Evolutionary conservation across 768 basidiomycete genomes (phyloP).

Genomic region (Tubosaeta sp.): DNA sequence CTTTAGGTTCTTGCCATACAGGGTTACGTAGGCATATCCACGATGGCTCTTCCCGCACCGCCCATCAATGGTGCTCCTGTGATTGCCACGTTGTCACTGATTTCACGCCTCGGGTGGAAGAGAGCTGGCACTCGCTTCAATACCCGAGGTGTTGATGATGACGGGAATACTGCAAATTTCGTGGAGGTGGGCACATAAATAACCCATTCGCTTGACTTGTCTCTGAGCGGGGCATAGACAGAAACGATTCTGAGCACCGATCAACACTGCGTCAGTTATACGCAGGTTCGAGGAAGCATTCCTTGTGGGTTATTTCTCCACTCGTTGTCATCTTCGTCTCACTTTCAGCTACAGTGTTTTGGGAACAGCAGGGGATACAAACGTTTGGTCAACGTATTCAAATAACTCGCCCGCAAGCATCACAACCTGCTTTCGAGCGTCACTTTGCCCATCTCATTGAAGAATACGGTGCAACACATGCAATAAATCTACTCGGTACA

Average conservation of each 20-base stretch:
- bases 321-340: constrained; percentile 5
- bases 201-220: constrained; percentile 2
- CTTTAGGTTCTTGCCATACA: constrained; percentile 83
- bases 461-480: constrained; percentile 81
- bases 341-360: constrained; percentile 65
- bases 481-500: constrained; percentile 85
- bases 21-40: constrained; percentile 85
- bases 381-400: constrained; percentile 94
- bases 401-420: constrained; percentile 91
- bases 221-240: constrained; percentile 49
- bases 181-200: constrained; percentile 64
- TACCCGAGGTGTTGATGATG: constrained; percentile 93
- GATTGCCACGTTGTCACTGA: constrained; percentile 72
- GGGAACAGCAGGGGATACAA: constrained; percentile 96
- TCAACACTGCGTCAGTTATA: constrained; percentile 85
- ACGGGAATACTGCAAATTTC: constrained; percentile 93
- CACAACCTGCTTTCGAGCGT: constrained; percentile 94
- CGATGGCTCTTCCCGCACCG: constrained; percentile 71
- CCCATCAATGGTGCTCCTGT: constrained; percentile 70
- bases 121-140: constrained; percentile 97
- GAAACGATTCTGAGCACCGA: constrained; percentile 88
- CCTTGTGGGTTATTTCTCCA: constrained; percentile 59
- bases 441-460: constrained; percentile 86
- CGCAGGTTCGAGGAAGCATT: constrained; percentile 92
- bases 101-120: constrained; percentile 90